A percentile compares a stretch with the other conserved stretches of the same genome.
Conservation (phyloP, 2,329 filamentous ascomycete species). For the Paraphaeosphaeria sporulosa region DNA sequence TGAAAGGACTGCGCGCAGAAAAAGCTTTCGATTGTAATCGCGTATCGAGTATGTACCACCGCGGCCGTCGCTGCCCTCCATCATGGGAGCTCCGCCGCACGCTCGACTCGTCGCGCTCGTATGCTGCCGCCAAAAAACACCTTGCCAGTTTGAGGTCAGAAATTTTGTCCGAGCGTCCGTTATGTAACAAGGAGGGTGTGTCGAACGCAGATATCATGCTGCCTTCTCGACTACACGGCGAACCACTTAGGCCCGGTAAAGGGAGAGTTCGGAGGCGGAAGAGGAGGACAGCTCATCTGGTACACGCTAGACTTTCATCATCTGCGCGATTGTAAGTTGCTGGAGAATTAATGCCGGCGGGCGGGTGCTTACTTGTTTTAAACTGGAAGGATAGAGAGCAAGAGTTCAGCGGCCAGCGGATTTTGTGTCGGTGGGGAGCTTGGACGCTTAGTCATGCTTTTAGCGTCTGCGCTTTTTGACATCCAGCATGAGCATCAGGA, state of each 20-base stretch:
- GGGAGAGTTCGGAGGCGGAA: conserved; percentile 82
- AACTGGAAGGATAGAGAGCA: conserved; percentile 96
- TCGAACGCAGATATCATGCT: conserved; percentile 99
- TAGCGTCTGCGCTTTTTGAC: conserved; percentile 23
- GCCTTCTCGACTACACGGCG: conserved; percentile 67
- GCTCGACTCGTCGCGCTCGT: conserved; percentile 6
- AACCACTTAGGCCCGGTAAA: conserved; percentile 89
- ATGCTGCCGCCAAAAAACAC: conserved; percentile 33
- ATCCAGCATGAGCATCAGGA: conserved; percentile 8
- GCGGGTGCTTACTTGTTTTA: conserved; percentile 81
- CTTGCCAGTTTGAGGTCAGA: conserved; percentile 79
- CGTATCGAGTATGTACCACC: conserved; percentile 3
- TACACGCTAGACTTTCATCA: conserved; percentile 99
- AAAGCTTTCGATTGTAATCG: neutral
- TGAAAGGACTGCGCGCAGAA: neutral
- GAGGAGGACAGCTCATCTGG: conserved; percentile 80
- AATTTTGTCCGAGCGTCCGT: conserved; percentile 98
- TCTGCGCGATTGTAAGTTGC: conserved; percentile 62
- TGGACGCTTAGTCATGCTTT: conserved; percentile 33
- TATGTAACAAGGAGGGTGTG: conserved; percentile 97
- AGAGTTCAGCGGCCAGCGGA: conserved; percentile 32
- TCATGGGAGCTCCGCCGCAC: neutral
- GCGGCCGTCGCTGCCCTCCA: conserved; percentile 7
- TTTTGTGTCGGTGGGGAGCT: conserved; percentile 43
- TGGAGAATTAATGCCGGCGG: neutral